Evolutionary conservation across 495 filamentous ascomycete species (phyloP).

Genomic region (Articulospora tetracladia): DNA sequence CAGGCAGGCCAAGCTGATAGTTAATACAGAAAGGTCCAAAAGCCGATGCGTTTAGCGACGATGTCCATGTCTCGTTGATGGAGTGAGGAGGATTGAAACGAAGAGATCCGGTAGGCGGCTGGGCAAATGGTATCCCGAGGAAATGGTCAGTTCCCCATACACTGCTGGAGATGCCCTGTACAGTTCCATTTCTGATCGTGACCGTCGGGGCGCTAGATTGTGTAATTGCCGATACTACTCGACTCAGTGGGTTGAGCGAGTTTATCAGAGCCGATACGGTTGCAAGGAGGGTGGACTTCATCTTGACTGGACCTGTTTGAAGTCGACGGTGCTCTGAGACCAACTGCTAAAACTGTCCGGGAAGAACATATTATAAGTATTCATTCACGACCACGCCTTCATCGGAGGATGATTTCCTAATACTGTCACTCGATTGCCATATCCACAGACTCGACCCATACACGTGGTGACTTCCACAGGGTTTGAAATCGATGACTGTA

Average conservation of each 20-base stretch:
- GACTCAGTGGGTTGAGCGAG: background rate
- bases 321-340: no score
- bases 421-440: no score
- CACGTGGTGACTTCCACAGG: no score
- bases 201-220: slow-evolving; percentile 5
- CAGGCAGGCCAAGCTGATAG: slow-evolving; percentile 30
- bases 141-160: slow-evolving; percentile 48
- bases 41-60: background rate
- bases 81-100: slow-evolving; percentile 5
- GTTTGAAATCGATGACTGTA: no score
- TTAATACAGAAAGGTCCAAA: background rate
- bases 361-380: no score
- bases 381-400: no score
- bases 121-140: slow-evolving; percentile 53
- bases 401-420: no score
- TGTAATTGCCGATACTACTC: background rate
- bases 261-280: background rate
- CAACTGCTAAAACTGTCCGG: no score
- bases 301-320: background rate
- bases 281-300: background rate
- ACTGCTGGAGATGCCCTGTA: slow-evolving; percentile 34
- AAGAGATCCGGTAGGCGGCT: slow-evolving; percentile 12
- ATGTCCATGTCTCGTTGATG: background rate
- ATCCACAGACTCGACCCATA: no score
- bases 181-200: slow-evolving; percentile 37